Evolutionary conservation across 176 grass and related monocot species (phyloP), one percentile per base, ranked within the genome.

Genomic region (Tillandsia leiboldiana): DNA sequence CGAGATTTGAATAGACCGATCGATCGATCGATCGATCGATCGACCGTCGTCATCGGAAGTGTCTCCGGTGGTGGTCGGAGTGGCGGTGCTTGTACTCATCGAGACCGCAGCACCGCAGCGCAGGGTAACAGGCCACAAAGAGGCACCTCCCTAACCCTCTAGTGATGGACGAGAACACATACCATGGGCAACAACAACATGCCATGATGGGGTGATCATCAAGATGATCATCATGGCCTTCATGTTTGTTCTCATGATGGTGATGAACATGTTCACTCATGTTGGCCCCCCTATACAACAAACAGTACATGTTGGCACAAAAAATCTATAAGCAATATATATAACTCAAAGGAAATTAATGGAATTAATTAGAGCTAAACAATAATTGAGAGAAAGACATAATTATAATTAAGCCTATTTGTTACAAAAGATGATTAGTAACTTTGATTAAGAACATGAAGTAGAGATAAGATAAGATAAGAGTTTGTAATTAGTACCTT

Each of bases 111-210:
- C 86, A 94, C 68, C 68, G 85, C 76, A 94, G 70, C 51, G 72
- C 67, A 50, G 90, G 90, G 67, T 83, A 84, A 70, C 80, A 89
- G 13, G 84, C 79, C 48, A 87, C 79, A 51, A 87, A 90, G 59
- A 96, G 73, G 47, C 84, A 90, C 56, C 84, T 83, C 11, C 81
- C 75, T 51, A 96, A 65, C 11, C 86, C 79, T 76, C 81, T 76
- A 10, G 81, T 69, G 26, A 84, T 75, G 58, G 82, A 79, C 11
- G 65, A 66, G 27, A 95, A 54, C 81, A 70, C 70, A n/a, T 74
- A 82, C 78, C 81, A 87, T 2, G 80, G 82, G 33, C 78, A 87
- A 63, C 86, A 89, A 61, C 57, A n/a, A 17, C 73, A 73, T 53
- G 54, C 49, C 49, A 70, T 8, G 50, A 76, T 61, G 58, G 20